Evolutionary conservation across 805 yeast species (phyloP).

Genomic region (Lachancea waltii): DNA sequence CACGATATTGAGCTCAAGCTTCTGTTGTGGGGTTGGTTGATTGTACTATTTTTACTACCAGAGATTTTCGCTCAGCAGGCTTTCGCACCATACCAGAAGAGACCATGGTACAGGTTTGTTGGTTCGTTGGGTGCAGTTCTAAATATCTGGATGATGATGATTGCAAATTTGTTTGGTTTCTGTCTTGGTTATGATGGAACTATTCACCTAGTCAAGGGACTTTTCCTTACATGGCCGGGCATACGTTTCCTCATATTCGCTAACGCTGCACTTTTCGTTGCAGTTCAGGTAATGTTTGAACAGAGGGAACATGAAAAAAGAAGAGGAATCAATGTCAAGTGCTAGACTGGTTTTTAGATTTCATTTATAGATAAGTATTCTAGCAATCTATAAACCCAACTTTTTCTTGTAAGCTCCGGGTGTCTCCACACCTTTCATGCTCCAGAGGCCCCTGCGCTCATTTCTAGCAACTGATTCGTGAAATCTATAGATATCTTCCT

Average conservation of each 20-base stretch:
- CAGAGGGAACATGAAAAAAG: constrained; percentile 80
- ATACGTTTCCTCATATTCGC: constrained; percentile 54
- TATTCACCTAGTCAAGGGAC: constrained; percentile 51
- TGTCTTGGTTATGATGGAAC: constrained; percentile 90
- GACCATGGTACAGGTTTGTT: constrained; percentile 70
- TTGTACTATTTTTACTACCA: constrained; percentile 81
- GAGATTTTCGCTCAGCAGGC: constrained; percentile 59
- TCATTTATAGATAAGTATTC: not conserved
- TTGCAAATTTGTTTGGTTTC: constrained; percentile 91
- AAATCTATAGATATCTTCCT: constrained; percentile 51
- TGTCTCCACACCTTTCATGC: constrained; percentile 46
- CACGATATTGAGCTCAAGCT: constrained; percentile 89
- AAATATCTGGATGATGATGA: constrained; percentile 97
- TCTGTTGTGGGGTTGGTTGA: constrained; percentile 92
- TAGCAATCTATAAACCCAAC: constrained; percentile 21
- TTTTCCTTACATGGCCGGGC: constrained; percentile 69
- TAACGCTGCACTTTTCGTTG: constrained; percentile 66
- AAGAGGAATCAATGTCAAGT: constrained; percentile 73
- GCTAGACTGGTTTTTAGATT: constrained; percentile 31
- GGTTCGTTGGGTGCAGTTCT: constrained; percentile 84
- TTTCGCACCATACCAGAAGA: constrained; percentile 35
- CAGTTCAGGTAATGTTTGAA: constrained; percentile 91
- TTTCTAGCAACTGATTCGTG: constrained; percentile 56
- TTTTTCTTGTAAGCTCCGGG: constrained; percentile 74
- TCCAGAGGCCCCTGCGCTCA: constrained; percentile 64